Base-by-base conservation (phyloP, 108 stramenopile species). In the Fragilariopsis cylindrus region DNA sequence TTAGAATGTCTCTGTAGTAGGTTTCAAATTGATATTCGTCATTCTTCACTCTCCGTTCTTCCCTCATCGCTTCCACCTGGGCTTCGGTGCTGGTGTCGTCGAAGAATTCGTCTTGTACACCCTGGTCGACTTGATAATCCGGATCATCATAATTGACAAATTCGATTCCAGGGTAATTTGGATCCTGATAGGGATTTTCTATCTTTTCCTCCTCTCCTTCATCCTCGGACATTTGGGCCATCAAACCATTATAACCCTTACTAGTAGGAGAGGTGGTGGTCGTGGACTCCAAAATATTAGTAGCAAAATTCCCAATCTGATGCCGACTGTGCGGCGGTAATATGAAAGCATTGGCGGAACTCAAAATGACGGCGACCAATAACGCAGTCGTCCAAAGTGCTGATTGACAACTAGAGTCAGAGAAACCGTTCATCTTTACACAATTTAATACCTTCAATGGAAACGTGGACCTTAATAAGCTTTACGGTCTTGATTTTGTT, bases 11-110 rank as follows among this genome's bases (percentile, higher is more conserved):
- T 15, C 81, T 76, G 74, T 85, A 92, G 69, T 92, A 96, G 16
- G 92, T 93, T 76, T 96, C 90, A 72, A 96, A 96, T 72, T 96
- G 95, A 71, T 79, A 96, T 72, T 94, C 91, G 69, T 96, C 95
- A 73, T 96, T 96, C 41, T 76, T 68, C 4, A 75, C 56, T n/a
- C 92, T 81, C 9, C 95, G 81, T 5, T 88, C 87, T 71, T 96
- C 92, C 39, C 95, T 77, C 95, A 96, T 94, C 45, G 82, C 85
- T 75, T 96, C 95, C 44, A 96, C 83, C 66, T 88, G 79, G 13
- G 64, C 87, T 67, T 92, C 90, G 19, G 88, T 90, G 52, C 65
- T 65, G 9, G 40, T 19, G 4, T 64, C 40, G 53, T 73, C 71
- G 30, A 80, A 83, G 71, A 81, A 83, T 15, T 87, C 86, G 66